Conservation (phyloP, 2,329 filamentous ascomycete genomes). For the Beauveria sp. region DNA sequence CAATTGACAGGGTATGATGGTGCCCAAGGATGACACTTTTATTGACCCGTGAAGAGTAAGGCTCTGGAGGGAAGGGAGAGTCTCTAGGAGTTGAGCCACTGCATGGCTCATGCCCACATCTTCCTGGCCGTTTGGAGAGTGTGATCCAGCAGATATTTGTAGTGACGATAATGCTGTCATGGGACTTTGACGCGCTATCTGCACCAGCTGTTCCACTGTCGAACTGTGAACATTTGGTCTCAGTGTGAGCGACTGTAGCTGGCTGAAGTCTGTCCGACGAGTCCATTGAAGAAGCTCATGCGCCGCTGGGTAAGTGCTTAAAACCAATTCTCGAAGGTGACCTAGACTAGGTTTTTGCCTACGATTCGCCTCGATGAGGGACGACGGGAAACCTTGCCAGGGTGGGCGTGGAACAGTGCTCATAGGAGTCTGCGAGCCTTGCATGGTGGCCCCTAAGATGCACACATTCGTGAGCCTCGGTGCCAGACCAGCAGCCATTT, state of each 20-base stretch:
- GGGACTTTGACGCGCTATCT: background rate
- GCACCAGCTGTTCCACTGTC: background rate
- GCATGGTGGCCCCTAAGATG: background rate
- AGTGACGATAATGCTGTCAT: background rate
- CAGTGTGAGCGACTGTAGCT: background rate
- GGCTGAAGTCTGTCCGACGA: background rate
- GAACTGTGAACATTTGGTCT: background rate
- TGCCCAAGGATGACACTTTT: too few species aligned
- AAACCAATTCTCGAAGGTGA: background rate
- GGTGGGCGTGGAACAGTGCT: background rate
- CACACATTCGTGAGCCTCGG: slow-evolving; percentile 2
- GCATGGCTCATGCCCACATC: background rate
- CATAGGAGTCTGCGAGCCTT: background rate
- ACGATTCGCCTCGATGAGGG: background rate
- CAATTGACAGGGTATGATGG: too few species aligned
- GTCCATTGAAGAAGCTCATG: background rate
- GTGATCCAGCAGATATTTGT: background rate
- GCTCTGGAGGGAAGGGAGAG: background rate
- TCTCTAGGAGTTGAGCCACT: background rate
- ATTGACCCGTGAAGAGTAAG: too few species aligned
- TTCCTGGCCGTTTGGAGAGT: too few species aligned
- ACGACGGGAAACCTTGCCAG: background rate
- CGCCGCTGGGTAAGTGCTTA: background rate
- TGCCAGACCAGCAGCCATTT: background rate
- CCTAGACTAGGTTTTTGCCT: background rate